Evolutionary conservation across 2,329 filamentous ascomycete species (phyloP), one percentile per base, ranked within the genome.

Genomic region (Macroventuria anomochaeta): DNA sequence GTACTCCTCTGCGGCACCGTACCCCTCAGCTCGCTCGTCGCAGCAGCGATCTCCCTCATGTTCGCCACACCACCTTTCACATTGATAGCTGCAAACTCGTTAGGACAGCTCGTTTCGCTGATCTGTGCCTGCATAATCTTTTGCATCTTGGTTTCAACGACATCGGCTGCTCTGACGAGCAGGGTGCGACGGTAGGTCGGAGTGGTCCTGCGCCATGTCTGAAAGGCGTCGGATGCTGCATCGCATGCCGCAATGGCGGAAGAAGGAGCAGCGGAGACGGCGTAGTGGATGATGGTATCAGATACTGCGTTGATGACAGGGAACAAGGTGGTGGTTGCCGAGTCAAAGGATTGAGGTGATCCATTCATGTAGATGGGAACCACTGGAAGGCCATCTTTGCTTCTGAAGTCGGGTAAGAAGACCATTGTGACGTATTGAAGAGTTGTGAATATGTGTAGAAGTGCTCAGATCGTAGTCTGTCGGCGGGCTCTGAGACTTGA

Each of bases 201-300:
- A n/a, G 83, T 83, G 1, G 82, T 83, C 54, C 80, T 82, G 51
- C 81, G 80, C 90, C 90, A 95, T 55, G 80, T 76, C 41, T 81
- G 81, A 72, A 90, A 87, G 5, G 90, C 89, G 7, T 78, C 76
- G 11, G 84, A 77, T 1, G 89, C 88, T 5, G 85, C 81, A 13
- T 76, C 75, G 15, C 81, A 75, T 18, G 86, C 86, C 57, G 82
- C 77, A 3, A 76, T 75, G 34, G 83, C 81, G 63, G 84, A 77
- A 10, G 76, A 67, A 20, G 80, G 76, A 6, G 84, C 82, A 21
- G 81, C 83, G 29, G 81, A 79, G 55, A 81, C 83, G 53, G 80
- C 79, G 60, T 83, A 77, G 61, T 86, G 76, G 17, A 84, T 65
- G 7, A 81, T 68, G 70, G 82, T 61, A 71, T 82, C 59, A 47